A percentile compares a stretch with the other conserved stretches of the same genome.
Evolutionary conservation across 768 basidiomycete species (phyloP).

Genomic region (Lactarius evosmus): DNA sequence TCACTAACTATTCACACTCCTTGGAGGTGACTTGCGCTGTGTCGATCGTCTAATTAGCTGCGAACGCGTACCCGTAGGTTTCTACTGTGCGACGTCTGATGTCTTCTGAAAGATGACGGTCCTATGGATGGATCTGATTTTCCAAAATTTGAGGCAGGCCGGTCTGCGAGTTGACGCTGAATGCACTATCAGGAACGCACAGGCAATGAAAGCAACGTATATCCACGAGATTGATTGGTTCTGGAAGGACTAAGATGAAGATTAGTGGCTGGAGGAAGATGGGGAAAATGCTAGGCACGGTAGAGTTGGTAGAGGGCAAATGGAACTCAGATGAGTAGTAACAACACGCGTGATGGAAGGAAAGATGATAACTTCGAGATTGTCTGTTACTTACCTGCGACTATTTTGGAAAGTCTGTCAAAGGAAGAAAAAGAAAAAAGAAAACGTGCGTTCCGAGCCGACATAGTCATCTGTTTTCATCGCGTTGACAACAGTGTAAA

Average conservation of each 20-base stretch:
- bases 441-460: no score
- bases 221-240: conserved; percentile 23
- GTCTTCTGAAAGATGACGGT: conserved; percentile 71
- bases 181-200: neutral
- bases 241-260: conserved; percentile 24
- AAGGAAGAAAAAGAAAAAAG: no score
- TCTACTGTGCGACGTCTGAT: conserved; percentile 92
- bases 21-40: conserved; percentile 58
- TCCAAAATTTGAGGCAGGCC: conserved; percentile 70
- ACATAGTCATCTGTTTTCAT: no score
- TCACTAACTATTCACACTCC: conserved; percentile 54
- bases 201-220: neutral
- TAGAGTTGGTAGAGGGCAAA: conserved; percentile 42
- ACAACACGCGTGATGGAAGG: no score
- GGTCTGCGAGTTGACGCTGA: conserved; percentile 46
- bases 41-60: conserved; percentile 76
- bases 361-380: no score
- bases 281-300: conserved; percentile 4
- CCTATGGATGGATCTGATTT: conserved; percentile 57
- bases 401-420: no score
- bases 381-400: no score
- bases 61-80: conserved; percentile 80
- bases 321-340: conserved; percentile 47
- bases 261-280: neutral
- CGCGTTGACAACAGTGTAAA: no score